Base-by-base conservation (phyloP, 768 basidiomycete species). In the Boletus rex-veris region DNA sequence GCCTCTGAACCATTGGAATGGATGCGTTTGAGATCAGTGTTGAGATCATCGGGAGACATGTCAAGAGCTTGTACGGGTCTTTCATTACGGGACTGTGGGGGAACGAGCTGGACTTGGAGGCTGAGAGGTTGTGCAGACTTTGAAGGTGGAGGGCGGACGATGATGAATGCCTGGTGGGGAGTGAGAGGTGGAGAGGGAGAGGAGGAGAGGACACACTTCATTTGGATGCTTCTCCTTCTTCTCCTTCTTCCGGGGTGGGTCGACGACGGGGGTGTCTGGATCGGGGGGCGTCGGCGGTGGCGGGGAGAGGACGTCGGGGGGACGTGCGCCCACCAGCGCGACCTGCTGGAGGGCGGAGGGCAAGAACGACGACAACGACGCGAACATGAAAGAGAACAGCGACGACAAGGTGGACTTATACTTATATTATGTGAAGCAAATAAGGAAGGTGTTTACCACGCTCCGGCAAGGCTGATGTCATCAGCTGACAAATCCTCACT, bases 21-120 rank as follows among this genome's bases (percentile, higher is more conserved):
- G 4, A 66, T 62, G 33, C 71, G 64, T 28, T 26, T 55, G 50
- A 68, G 66, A 52, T 69, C 70, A 2, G 62, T 63, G 55, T n/a
- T 5, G 19, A 64, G 48, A 28, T 71, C 61, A 6, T 74, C 68
- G 18, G 68, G 54, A 0, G 74, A 65, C 36, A 66, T 58, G 54
- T 83, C 81, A 43, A 77, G 64, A 24, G 81, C 78, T 52, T 78
- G 75, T 18, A 77, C 70, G 42, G 67, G 73, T 10, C 70, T 72
- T 16, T 75, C 73, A 57, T 65, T 24, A 69, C 76, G 53, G 74
- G 82, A 49, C 73, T 73, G 58, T 73, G 78, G 39, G 6, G 90
- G 90, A 1, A 96, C 87, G 39, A 97, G 85, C 69, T 97, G 94
- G 11, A 97, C 85, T 63, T 97, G 94, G 1, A 96, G 77, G 67